Evolutionary conservation across 257 asterid species (phyloP).

Genomic region (Paraleonurus japonicus): DNA sequence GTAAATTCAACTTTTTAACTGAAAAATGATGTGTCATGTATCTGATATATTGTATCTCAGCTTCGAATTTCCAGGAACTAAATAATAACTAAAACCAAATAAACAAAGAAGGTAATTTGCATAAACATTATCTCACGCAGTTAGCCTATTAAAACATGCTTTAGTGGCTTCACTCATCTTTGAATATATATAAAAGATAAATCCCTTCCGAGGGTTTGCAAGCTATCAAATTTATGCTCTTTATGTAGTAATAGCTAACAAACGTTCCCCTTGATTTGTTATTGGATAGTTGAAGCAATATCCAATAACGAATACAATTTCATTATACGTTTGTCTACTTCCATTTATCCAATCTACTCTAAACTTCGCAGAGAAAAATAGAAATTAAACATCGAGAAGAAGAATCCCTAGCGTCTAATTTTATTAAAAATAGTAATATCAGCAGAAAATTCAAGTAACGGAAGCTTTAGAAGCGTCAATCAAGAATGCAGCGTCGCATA

Average conservation of each 20-base stretch:
- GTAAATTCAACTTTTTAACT: not conserved
- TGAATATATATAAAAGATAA: not conserved
- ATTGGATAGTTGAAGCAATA: not conserved
- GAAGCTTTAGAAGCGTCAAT: not conserved
- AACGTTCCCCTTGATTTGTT: not conserved
- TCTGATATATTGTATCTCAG: not conserved
- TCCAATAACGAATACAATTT: not conserved
- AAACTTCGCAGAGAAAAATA: not conserved
- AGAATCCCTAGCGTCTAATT: not conserved
- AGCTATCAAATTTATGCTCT: not conserved
- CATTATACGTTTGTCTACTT: not conserved
- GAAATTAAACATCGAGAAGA: not conserved
- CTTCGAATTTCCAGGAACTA: not conserved
- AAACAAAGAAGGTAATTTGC: not conserved
- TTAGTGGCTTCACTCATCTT: not conserved
- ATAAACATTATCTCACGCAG: not conserved
- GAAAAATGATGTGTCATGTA: not conserved
- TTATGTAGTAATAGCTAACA: not conserved
- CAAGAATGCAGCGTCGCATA: not conserved
- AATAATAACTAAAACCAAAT: not conserved
- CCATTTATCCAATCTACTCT: constrained; percentile 7
- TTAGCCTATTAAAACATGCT: not conserved
- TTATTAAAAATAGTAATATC: not conserved
- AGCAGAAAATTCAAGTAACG: not conserved
- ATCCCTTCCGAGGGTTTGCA: not conserved